phyloP scores from a whole-genome alignment of 305 asterid species.

The Fraxinus greggii region DNA sequence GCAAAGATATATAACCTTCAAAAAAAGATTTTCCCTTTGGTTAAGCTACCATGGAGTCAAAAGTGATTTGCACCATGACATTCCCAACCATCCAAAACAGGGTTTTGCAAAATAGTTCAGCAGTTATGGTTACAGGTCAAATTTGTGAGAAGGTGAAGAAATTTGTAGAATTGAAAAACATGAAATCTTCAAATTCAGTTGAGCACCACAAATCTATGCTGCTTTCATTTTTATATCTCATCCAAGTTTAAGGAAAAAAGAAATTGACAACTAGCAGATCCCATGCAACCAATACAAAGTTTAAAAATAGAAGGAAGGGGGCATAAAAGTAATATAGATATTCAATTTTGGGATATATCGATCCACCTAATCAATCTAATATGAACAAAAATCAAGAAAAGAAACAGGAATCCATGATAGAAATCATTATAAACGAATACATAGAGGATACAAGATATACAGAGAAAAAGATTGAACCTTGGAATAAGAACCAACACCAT shows the following conservation, averaged over 20 bases:
- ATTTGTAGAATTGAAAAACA: neutral
- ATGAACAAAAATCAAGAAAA: neutral
- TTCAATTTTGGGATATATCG: neutral
- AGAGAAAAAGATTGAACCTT: slow-evolving; percentile 50
- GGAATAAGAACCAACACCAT: slow-evolving; percentile 99
- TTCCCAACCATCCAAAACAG: neutral
- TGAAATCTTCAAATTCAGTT: neutral
- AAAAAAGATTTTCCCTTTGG: neutral
- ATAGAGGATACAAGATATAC: neutral
- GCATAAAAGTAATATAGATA: neutral
- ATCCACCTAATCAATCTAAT: neutral
- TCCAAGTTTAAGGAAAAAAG: neutral
- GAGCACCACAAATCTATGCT: neutral
- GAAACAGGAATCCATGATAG: slow-evolving; percentile 11
- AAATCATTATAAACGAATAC: neutral
- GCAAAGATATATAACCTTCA: neutral
- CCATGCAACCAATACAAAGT: neutral
- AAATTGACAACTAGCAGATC: neutral
- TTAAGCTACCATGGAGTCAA: neutral
- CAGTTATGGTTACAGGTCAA: neutral
- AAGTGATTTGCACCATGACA: neutral
- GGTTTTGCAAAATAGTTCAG: neutral
- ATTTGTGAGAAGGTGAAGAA: neutral
- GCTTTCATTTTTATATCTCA: neutral
- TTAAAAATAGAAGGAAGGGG: neutral